These are phyloP conservation scores for Rickenella mellea DNA, from an alignment of 768 basidiomycete genomes.

Conservation along the genomic window DNA sequence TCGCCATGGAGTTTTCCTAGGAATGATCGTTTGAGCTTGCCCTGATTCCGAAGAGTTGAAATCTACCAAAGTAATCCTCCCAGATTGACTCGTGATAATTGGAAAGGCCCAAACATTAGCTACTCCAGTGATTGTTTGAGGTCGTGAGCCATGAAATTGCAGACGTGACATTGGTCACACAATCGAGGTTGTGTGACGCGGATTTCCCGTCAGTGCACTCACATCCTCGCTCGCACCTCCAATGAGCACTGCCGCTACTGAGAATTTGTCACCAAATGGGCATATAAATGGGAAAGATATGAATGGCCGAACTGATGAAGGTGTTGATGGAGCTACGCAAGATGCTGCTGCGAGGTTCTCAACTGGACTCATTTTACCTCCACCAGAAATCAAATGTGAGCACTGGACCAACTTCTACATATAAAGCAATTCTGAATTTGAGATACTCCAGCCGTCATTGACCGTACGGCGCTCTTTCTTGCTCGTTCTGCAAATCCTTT, in stretches of 20 bases:
- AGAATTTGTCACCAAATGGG: conserved; percentile 33
- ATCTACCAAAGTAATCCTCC: conserved; percentile 81
- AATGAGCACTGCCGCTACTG: conserved; percentile 38
- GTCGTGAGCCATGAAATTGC: too few species aligned
- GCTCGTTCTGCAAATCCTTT: conserved; percentile 90
- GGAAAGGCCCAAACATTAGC: conserved; percentile 87
- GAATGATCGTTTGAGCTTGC: conserved; percentile 2
- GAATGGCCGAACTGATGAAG: conserved; percentile 23
- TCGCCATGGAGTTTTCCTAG: conserved; percentile 93
- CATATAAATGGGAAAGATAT: conserved; percentile 27
- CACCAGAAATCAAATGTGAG: conserved; percentile 90
- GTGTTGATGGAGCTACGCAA: conserved; percentile 28
- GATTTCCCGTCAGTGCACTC: conserved; percentile 15
- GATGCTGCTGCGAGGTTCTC: conserved; percentile 45
- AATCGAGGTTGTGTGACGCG: too few species aligned
- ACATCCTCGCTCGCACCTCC: conserved; percentile 15
- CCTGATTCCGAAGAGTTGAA: neutral
- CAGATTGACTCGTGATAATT: conserved; percentile 51
- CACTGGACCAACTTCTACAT: conserved; percentile 7
- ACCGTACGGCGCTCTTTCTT: conserved; percentile 86
- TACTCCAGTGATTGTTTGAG: too few species aligned
- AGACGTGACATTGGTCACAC: too few species aligned
- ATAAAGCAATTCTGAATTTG: neutral
- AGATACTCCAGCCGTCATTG: conserved; percentile 69
- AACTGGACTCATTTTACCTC: conserved; percentile 87